These are phyloP conservation scores for Beauveria rudraprayagi DNA, from an alignment of 2,329 filamentous ascomycete genomes.

Conservation along the genomic window DNA sequence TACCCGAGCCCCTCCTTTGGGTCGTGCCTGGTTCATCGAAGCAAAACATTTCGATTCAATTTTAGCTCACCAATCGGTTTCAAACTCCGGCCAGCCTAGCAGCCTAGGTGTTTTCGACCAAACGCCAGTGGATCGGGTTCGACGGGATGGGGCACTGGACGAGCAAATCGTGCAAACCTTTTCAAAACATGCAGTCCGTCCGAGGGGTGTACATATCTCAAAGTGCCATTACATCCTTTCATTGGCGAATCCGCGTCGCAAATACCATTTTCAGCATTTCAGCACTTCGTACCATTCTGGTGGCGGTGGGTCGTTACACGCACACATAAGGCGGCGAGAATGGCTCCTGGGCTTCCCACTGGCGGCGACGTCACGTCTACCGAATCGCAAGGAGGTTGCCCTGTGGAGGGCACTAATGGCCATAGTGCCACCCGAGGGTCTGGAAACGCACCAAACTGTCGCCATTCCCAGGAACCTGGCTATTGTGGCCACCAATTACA, in stretches of 20 bases:
- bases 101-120: not conserved
- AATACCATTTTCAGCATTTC: not conserved
- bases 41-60: not conserved
- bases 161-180: not conserved
- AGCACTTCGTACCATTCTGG: not conserved
- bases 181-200: not conserved
- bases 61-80: not conserved
- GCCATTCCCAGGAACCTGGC: constrained; percentile 17
- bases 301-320: constrained; percentile 6
- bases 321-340: not conserved
- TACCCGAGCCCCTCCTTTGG: not conserved
- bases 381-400: constrained; percentile 15
- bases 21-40: constrained; percentile 1
- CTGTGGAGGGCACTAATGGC: constrained; percentile 5
- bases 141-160: not conserved
- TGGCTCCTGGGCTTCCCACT: not conserved
- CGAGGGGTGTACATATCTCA: not conserved
- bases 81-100: not conserved
- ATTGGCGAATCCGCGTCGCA: constrained; percentile 1
- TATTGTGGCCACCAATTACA: constrained; percentile 15
- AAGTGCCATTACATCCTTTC: not conserved
- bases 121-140: not conserved
- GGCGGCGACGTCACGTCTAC: constrained; percentile 17
- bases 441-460: constrained; percentile 23
- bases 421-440: constrained; percentile 25